phyloP scores from a whole-genome alignment of 2,329 filamentous ascomycete genomes.

The Sporothrix curviconia region DNA sequence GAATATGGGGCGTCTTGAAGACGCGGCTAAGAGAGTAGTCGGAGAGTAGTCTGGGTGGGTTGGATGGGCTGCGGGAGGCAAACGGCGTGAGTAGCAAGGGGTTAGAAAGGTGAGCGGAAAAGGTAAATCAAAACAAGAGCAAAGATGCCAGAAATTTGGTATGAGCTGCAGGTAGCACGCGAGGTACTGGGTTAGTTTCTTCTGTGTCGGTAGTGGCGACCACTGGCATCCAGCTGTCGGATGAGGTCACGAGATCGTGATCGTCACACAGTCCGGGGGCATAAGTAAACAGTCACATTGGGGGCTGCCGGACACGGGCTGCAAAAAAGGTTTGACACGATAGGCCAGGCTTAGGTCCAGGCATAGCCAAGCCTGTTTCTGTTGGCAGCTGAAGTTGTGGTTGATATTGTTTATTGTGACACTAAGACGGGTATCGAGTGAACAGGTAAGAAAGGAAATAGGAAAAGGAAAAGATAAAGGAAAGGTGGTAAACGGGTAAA shows the following conservation, averaged over 20 bases:
- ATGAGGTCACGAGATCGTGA: too few relatives aligned
- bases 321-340: too few relatives aligned
- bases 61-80: neutral
- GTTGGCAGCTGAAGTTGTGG: neutral
- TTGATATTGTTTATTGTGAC: slow-evolving; percentile 9
- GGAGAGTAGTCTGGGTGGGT: too few relatives aligned
- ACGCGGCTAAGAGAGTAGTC: slow-evolving; percentile 9
- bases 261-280: neutral
- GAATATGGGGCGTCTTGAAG: slow-evolving; percentile 5
- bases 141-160: too few relatives aligned
- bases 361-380: neutral
- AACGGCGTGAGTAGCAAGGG: too few relatives aligned
- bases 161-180: too few relatives aligned
- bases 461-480: neutral
- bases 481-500: neutral
- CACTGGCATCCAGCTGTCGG: too few relatives aligned
- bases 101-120: too few relatives aligned
- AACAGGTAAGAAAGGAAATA: neutral
- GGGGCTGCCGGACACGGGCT: too few relatives aligned
- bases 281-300: neutral
- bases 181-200: too few relatives aligned
- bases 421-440: slow-evolving; percentile 13
- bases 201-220: too few relatives aligned
- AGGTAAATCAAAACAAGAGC: neutral
- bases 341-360: neutral